A percentile compares a stretch with the other conserved stretches of the same genome.
These are phyloP conservation scores for Vanderwaltozyma tropicalis DNA, from an alignment of 805 yeast genomes.

Conservation along the genomic window DNA sequence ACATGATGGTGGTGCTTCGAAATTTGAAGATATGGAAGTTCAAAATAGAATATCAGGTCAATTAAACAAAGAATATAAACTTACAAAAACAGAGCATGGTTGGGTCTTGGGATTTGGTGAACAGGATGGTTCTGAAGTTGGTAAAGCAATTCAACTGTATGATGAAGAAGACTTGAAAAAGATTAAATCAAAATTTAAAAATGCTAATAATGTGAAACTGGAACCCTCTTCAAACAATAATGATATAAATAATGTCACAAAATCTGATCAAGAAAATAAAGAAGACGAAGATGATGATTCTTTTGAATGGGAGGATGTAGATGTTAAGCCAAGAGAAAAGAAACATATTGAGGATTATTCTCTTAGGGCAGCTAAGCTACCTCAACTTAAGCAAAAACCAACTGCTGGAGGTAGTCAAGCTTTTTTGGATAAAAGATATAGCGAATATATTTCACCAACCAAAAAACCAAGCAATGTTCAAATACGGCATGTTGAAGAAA, in stretches of 20 bases:
- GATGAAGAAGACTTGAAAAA: slow-evolving; percentile 19
- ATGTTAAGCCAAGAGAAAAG: slow-evolving; percentile 22
- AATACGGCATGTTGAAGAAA: slow-evolving; percentile 6
- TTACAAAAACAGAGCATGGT: slow-evolving; percentile 70
- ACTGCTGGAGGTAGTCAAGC: slow-evolving; percentile 19
- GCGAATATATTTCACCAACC: slow-evolving; percentile 11
- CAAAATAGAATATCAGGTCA: slow-evolving; percentile 67
- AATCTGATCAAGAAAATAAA: slow-evolving; percentile 17
- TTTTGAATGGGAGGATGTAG: slow-evolving; percentile 36
- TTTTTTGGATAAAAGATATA: slow-evolving; percentile 23
- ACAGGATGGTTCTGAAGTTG: slow-evolving; percentile 31
- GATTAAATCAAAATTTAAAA: slow-evolving; percentile 4
- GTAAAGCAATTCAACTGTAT: slow-evolving; percentile 44
- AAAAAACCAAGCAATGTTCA: slow-evolving; percentile 5
- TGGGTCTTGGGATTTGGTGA: slow-evolving; percentile 63
- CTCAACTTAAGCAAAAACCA: slow-evolving; percentile 14
- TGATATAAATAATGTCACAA: slow-evolving; percentile 4
- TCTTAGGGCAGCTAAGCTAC: slow-evolving; percentile 33
- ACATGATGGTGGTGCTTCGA: slow-evolving; percentile 40
- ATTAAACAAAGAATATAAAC: slow-evolving; percentile 60
- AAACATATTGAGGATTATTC: slow-evolving; percentile 31
- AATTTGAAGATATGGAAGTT: slow-evolving; percentile 25
- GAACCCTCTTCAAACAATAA: not conserved
- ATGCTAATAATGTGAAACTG: too few species aligned
- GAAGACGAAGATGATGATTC: slow-evolving; percentile 20